These are phyloP conservation scores for Leccinum boreale DNA, from an alignment of 768 basidiomycete species.

Conservation along the genomic window DNA sequence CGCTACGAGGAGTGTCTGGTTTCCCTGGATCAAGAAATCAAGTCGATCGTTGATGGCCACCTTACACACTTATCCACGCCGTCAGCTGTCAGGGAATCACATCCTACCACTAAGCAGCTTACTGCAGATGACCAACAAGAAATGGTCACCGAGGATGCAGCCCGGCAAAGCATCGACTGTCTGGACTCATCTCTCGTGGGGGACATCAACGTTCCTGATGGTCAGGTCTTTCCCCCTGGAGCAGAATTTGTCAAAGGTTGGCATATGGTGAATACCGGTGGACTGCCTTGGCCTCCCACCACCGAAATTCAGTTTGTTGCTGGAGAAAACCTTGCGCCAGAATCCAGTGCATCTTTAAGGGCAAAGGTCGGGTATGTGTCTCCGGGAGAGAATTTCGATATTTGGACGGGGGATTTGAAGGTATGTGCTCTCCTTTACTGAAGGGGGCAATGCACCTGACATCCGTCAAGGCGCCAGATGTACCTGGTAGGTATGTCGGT, in stretches of 20 bases:
- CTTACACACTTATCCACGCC: slow-evolving; percentile 14
- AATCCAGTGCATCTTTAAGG: slow-evolving; percentile 23
- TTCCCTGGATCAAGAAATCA: slow-evolving; percentile 9
- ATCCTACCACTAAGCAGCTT: neutral
- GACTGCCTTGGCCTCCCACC: slow-evolving; percentile 58
- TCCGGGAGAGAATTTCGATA: slow-evolving; percentile 56
- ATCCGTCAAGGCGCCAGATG: slow-evolving; percentile 60
- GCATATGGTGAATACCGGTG: slow-evolving; percentile 68
- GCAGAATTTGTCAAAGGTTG: slow-evolving; percentile 86
- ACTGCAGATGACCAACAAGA: slow-evolving; percentile 1
- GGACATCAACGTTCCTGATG: slow-evolving; percentile 71
- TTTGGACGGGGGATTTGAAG: slow-evolving; percentile 76
- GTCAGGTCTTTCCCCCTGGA: slow-evolving; percentile 76
- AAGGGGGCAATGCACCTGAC: slow-evolving; percentile 1
- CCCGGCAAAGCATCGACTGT: neutral
- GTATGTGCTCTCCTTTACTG: slow-evolving; percentile 30
- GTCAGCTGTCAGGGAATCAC: slow-evolving; percentile 1
- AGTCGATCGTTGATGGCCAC: slow-evolving; percentile 33
- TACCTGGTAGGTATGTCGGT: slow-evolving; percentile 66
- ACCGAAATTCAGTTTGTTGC: slow-evolving; percentile 71
- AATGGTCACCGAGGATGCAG: neutral
- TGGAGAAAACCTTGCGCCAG: slow-evolving; percentile 56
- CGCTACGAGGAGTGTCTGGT: neutral
- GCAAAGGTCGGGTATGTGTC: slow-evolving; percentile 55
- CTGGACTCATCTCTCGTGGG: slow-evolving; percentile 57